Percentiles rank a stretch among this genome's conserved stretches.
These are phyloP conservation scores for Arachis hypogaea DNA, from an alignment of 306 rosid species.

Conservation along the genomic window DNA sequence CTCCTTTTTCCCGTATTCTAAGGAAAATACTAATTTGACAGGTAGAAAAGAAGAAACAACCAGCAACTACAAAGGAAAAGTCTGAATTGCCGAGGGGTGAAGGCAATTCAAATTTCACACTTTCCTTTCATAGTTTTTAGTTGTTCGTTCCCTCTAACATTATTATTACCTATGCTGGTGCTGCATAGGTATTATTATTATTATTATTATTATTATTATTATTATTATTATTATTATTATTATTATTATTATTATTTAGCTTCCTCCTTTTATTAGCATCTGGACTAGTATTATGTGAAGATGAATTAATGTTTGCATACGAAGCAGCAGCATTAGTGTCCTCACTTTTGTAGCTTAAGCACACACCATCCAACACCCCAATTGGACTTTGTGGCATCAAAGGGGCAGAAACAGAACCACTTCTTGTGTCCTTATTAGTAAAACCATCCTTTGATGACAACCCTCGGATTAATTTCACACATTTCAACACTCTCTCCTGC, in stretches of 20 bases:
- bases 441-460: conserved; percentile 37
- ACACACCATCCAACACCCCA: conserved; percentile 74
- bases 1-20: too few relatives aligned
- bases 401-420: conserved; percentile 53
- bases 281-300: conserved; percentile 63
- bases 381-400: conserved; percentile 71
- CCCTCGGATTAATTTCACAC: conserved; percentile 52
- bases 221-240: conserved; percentile 31
- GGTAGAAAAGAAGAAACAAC: too few relatives aligned
- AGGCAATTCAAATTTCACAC: too few relatives aligned
- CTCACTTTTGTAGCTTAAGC: conserved; percentile 83
- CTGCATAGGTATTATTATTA: conserved; percentile 30
- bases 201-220: conserved; percentile 57
- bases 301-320: conserved; percentile 47
- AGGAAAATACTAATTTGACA: too few relatives aligned
- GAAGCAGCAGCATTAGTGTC: conserved; percentile 63
- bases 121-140: too few relatives aligned
- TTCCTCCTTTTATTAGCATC: conserved; percentile 86
- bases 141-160: too few relatives aligned
- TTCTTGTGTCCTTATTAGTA: background rate
- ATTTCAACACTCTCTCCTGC: conserved; percentile 76
- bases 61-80: too few relatives aligned
- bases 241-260: conserved; percentile 43
- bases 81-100: too few relatives aligned
- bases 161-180: too few relatives aligned